Base-by-base conservation (phyloP, 148 eudicot genomes). In the Fallopia convolvulus region DNA sequence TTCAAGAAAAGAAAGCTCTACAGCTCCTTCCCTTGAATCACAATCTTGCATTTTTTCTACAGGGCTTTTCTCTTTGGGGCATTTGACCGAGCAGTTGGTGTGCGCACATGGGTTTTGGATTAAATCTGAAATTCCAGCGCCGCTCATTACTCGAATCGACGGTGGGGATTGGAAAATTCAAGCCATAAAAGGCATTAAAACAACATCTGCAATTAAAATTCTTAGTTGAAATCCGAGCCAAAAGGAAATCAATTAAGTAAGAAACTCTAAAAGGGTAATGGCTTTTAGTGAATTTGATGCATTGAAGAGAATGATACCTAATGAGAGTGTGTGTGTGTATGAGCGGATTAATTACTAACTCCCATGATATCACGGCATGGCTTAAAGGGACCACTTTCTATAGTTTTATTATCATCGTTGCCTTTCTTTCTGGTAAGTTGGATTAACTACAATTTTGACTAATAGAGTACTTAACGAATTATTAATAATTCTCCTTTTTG, bases 21-120 rank as follows among this genome's bases (percentile, higher is more conserved):
- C 48, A 68, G 71, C 36, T 80, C 76, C 72, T 40, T 74, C 23
- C 21, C 21, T 80, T 44, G 42, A 48, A 15, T 56, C 79, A 47
- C 71, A 68, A 33, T n/a, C 20, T 70, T 6, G 26, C 60, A n/a
- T 5, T 5, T 41, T 79, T 53, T 36, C 12, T n/a, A 9, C 10
- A 26, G 13, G 33, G 33, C 2, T 14, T 36, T 68, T 68, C 82
- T 85, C 72, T 75, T 14, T 33, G 79, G 36, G 74, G 74, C 81
- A 84, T 86, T 84, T 86, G 82, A 87, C 82, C 85, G 80, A 89
- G 83, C 83, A 85, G 82, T 81, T 87, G 79, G 83, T 75, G 76
- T 78, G 82, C 81, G 86, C 92, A 89, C 87, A 87, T 89, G 90
- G 87, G 79, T 76, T 77, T 32, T 3, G 70, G 6, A 13, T 65